Evolutionary conservation across 306 rosid genomes (phyloP).

Genomic region (Quercus suber): DNA sequence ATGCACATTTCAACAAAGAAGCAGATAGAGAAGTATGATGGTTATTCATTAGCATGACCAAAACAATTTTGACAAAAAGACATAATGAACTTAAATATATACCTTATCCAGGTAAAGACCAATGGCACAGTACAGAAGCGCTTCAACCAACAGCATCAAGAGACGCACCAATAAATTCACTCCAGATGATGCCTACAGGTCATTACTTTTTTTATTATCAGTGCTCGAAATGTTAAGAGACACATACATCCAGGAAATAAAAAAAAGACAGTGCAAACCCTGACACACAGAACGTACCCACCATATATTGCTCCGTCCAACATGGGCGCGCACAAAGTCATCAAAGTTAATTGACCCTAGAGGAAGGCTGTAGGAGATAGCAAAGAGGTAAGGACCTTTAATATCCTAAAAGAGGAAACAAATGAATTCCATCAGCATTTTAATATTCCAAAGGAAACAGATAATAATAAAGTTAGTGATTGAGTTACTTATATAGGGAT

Average conservation of each 20-base stretch:
- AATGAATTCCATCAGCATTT: conserved; percentile 26
- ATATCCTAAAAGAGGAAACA: conserved; percentile 2
- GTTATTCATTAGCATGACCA: neutral
- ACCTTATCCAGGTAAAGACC: conserved; percentile 97
- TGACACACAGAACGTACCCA: neutral
- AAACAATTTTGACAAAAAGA: neutral
- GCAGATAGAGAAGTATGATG: neutral
- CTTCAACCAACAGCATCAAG: conserved; percentile 82
- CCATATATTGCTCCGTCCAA: conserved; percentile 72
- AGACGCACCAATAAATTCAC: conserved; percentile 82
- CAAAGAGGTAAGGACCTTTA: conserved; percentile 79
- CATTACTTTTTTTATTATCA: neutral
- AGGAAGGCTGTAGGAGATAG: conserved; percentile 97
- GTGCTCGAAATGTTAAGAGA: too few species aligned
- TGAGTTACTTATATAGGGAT: conserved; percentile 66
- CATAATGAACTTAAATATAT: conserved; percentile 17
- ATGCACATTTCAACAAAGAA: neutral
- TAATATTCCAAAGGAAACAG: conserved; percentile 2
- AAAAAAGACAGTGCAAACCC: conserved; percentile 4
- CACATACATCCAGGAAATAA: neutral
- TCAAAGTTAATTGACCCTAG: conserved; percentile 90
- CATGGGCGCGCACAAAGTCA: conserved; percentile 97
- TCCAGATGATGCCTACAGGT: conserved; percentile 78
- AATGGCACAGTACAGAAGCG: conserved; percentile 70
- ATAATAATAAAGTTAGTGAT: conserved; percentile 6